Conservation (phyloP, 2,329 filamentous ascomycete species). For the Pseudogymnoascus sp. region DNA sequence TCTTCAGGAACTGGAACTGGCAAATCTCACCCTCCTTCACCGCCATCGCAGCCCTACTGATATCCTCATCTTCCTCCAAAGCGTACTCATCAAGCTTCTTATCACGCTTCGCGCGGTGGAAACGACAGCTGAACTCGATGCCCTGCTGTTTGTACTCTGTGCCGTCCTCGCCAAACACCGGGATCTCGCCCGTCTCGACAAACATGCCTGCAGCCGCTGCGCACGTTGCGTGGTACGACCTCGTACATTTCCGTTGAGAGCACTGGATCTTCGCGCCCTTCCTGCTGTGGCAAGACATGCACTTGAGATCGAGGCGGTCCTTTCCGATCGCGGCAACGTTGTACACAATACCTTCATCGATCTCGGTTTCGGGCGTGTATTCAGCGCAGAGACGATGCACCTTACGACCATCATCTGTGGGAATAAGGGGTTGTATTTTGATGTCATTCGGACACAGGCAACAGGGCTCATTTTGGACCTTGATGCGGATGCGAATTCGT, state of each 20-base stretch:
- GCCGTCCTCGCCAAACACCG: constrained; percentile 82
- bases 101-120: constrained; percentile 82
- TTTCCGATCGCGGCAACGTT: constrained; percentile 79
- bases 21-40: constrained; percentile 70
- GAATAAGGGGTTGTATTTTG: constrained; percentile 70
- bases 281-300: constrained; percentile 88
- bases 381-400: constrained; percentile 84
- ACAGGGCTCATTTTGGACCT: constrained; percentile 69
- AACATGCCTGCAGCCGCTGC: constrained; percentile 87
- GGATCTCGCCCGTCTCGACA: constrained; percentile 78
- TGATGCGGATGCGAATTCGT: constrained; percentile 69
- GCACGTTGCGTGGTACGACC: constrained; percentile 92
- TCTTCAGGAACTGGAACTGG: constrained; percentile 76
- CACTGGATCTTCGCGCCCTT: constrained; percentile 97
- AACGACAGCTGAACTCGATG: constrained; percentile 89
- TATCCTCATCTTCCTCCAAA: constrained; percentile 62
- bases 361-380: constrained; percentile 87
- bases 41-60: constrained; percentile 59
- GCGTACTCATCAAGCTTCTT: constrained; percentile 63
- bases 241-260: constrained; percentile 85
- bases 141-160: constrained; percentile 88
- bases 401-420: constrained; percentile 79
- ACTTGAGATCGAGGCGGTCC: constrained; percentile 84
- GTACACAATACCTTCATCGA: constrained; percentile 64
- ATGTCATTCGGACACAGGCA: constrained; percentile 89